phyloP scores from a whole-genome alignment of 495 filamentous ascomycete genomes.

The Hypoxylon intermedium region DNA sequence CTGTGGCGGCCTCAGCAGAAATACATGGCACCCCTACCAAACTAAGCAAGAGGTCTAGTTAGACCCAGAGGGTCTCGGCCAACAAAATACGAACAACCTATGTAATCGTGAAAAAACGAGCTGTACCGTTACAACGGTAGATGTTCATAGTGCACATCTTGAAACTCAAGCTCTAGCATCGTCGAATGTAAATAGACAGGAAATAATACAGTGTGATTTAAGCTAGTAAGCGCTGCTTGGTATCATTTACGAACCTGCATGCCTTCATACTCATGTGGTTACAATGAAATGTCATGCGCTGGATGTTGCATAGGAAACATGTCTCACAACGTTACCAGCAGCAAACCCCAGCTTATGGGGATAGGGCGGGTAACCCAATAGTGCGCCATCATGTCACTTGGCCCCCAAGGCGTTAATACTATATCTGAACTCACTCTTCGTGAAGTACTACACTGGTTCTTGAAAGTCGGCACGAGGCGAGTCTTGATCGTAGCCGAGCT shows the following conservation, averaged over 20 bases:
- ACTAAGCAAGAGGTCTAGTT: constrained; percentile 15
- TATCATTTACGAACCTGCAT: not conserved
- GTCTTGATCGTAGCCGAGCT: constrained; percentile 16
- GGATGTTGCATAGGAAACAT: too few species aligned
- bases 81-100: not conserved
- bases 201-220: not conserved
- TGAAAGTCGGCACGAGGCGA: constrained; percentile 16
- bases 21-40: constrained; percentile 33
- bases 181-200: not conserved
- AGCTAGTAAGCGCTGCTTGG: not conserved
- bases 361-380: not conserved
- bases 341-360: too few species aligned
- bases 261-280: not conserved
- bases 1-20: constrained; percentile 41
- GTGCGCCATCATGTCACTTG: too few species aligned
- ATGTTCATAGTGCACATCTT: not conserved
- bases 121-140: not conserved
- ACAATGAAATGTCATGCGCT: not conserved
- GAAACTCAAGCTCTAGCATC: not conserved
- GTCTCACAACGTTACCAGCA: too few species aligned
- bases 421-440: not conserved
- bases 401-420: too few species aligned
- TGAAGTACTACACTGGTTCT: constrained; percentile 2
- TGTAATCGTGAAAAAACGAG: not conserved
- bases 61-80: not conserved